Evolutionary conservation across 1,139 yeast species (phyloP).

Genomic region (Nadsonia commutata): DNA sequence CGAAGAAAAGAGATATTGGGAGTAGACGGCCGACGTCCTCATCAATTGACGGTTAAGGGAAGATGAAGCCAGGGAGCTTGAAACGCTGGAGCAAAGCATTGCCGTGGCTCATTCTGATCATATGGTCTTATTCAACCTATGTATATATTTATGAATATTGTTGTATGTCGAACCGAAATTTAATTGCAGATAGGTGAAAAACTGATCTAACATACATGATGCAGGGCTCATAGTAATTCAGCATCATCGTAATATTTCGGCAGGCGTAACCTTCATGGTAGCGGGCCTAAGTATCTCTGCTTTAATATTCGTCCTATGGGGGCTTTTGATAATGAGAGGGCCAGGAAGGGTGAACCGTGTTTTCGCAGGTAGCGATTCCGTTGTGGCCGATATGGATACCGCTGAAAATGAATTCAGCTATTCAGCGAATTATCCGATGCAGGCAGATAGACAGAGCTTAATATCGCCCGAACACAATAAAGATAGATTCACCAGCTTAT

Average conservation of each 20-base stretch:
- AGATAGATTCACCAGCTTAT: not conserved
- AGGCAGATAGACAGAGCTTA: not conserved
- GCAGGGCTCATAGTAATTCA: conserved; percentile 19
- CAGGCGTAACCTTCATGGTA: not conserved
- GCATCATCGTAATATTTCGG: conserved; percentile 21
- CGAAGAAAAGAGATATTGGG: not conserved
- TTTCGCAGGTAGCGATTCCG: conserved; percentile 2
- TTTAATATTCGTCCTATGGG: conserved; percentile 6
- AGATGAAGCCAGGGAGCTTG: conserved; percentile 4
- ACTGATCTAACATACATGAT: conserved; percentile 19
- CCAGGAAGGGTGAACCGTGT: conserved; percentile 3
- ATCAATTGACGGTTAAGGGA: not conserved
- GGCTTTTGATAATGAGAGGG: not conserved
- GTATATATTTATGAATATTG: conserved; percentile 23
- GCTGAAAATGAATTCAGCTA: conserved; percentile 8
- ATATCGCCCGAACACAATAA: not conserved
- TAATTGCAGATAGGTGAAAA: conserved; percentile 16
- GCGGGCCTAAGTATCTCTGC: not conserved
- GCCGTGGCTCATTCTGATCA: conserved; percentile 15
- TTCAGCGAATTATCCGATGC: conserved; percentile 1
- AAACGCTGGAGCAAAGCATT: conserved; percentile 5
- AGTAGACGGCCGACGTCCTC: not conserved
- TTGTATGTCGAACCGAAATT: conserved; percentile 15
- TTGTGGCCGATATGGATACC: conserved; percentile 2
- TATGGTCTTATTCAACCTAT: conserved; percentile 20